A percentile compares a stretch with the other conserved stretches of the same genome.
Conservation (phyloP, 805 yeast species). For the Wickerhamiella hasegawae region DNA sequence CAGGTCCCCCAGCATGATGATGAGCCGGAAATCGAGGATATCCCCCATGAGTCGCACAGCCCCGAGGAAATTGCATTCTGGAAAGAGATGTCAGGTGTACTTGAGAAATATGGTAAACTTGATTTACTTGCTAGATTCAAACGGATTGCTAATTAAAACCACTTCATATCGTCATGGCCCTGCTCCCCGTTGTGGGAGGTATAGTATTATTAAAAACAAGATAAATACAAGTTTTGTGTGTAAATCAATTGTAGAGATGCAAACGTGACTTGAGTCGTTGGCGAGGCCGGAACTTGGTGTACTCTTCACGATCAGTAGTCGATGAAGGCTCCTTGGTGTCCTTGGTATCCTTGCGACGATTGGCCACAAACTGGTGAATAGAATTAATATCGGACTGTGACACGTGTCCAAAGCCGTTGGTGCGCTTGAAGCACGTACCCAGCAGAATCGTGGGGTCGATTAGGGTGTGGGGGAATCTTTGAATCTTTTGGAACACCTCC, state of each 20-base stretch:
- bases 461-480: constrained; percentile 44
- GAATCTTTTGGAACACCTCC: constrained; percentile 72
- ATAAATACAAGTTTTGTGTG: no score
- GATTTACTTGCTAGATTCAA: constrained; percentile 1
- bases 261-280: constrained; percentile 15
- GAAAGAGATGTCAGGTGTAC: background rate
- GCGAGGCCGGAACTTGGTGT: constrained; percentile 16
- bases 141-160: background rate
- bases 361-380: constrained; percentile 63
- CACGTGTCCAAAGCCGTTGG: constrained; percentile 54
- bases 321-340: constrained; percentile 5
- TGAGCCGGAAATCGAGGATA: background rate
- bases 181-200: no score
- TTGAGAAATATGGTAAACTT: background rate
- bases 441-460: constrained; percentile 50
- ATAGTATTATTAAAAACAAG: no score
- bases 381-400: constrained; percentile 70
- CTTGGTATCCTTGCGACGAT: constrained; percentile 18
- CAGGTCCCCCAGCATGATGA: background rate
- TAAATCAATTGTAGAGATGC: constrained; percentile 12
- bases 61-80: background rate
- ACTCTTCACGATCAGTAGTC: constrained; percentile 16
- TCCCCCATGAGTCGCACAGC: background rate
- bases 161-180: no score
- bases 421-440: constrained; percentile 59